Evolutionary conservation across 139 green algal species (phyloP), one percentile per base, ranked within the genome.

Genomic region (Edaphochlamys debaryana): DNA sequence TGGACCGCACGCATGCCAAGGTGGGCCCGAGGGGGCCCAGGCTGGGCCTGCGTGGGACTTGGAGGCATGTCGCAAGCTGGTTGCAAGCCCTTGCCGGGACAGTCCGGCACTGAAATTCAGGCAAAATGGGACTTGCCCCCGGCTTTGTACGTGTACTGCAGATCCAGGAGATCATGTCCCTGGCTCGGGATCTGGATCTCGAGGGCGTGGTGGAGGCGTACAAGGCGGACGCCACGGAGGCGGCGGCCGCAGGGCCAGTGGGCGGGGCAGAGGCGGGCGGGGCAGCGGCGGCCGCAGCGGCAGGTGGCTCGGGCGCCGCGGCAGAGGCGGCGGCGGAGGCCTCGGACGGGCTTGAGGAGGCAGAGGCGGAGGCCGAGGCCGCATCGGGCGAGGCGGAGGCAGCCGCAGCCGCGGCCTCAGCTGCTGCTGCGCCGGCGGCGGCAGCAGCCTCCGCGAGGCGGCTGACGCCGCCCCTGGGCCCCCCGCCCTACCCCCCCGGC

Each of bases 1-100:
- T 98, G 19, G 95, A 98, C 73, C 87, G 96, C 34, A 94, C 93
- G 0, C 90, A 96, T 71, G 88, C 62, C 67, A 98, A 98, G 84
- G 95, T 91, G 0, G 30, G 68, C 95, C 38, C 8, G 37, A 37
- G 40, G 17, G 9, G 7, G 20, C 19, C 3, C 6, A 9, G 41
- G 7, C 27, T 15, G n/a, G 32, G 52, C 52, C 19, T 11, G 25
- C 4, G 25, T 45, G 23, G 56, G 37, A 23, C 9, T 54, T 9
- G 48, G 48, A 23, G 48, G 9, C 48, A 54, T 54, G 11, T 54
- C 15, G 48, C 15, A 15, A 23, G 48, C 48, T 54, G 15, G 3
- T 29, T 48, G 38, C n/a, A n/a, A n/a, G n/a, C n/a, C n/a, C n/a
- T n/a, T n/a, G n/a, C n/a, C n/a, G n/a, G n/a, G n/a, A n/a, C n/a